phyloP scores from a whole-genome alignment of 345 rosid genomes.

The Lenwebbia sp. region DNA sequence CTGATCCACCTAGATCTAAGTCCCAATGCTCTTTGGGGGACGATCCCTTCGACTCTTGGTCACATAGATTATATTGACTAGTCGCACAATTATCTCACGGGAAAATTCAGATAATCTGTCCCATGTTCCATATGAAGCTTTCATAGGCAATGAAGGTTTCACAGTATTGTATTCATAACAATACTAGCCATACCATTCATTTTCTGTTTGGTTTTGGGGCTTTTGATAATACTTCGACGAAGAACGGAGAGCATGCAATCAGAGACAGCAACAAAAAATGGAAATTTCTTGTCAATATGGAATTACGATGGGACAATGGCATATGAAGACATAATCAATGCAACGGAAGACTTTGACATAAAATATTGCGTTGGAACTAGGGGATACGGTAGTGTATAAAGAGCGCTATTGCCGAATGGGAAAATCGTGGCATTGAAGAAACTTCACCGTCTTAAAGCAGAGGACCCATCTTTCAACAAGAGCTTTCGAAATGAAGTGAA shows the following conservation, averaged over 20 bases:
- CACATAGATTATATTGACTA: background rate
- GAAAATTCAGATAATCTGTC: background rate
- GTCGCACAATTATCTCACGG: background rate
- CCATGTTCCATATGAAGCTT: background rate
- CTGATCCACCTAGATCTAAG: background rate
- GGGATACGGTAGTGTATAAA: constrained; percentile 16
- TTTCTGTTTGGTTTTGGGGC: too few relatives aligned
- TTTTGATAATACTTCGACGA: background rate
- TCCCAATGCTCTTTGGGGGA: background rate
- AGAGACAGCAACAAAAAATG: background rate
- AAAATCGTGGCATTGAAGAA: constrained; percentile 7
- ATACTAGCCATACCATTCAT: too few relatives aligned
- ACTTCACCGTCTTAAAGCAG: background rate
- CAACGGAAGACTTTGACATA: constrained; percentile 6
- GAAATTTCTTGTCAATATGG: background rate
- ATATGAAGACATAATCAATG: constrained; percentile 3
- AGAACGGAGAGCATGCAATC: background rate
- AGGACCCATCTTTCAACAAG: background rate
- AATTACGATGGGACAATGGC: constrained; percentile 8
- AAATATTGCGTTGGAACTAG: constrained; percentile 14
- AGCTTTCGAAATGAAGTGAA: constrained; percentile 1
- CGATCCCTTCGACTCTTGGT: background rate
- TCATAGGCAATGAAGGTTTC: background rate
- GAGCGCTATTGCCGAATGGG: constrained; percentile 1
- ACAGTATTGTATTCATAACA: background rate